A percentile compares a stretch with the other conserved stretches of the same genome.
Evolutionary conservation across 1,139 yeast species (phyloP).

Genomic region (Magnusiomyces suaveolens): DNA sequence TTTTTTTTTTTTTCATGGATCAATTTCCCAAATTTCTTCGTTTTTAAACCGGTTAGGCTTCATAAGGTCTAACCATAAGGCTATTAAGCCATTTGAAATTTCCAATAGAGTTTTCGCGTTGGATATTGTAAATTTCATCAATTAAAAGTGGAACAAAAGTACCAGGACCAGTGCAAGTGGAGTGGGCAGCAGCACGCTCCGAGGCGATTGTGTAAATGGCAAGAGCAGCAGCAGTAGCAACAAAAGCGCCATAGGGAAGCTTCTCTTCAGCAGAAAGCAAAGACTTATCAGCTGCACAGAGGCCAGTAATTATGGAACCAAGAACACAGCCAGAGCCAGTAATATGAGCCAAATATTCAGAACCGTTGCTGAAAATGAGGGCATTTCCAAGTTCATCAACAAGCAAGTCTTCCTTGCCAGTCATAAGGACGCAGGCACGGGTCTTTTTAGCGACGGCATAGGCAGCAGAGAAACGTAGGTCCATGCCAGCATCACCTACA

Average conservation of each 20-base stretch:
- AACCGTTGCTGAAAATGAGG: conserved; percentile 45
- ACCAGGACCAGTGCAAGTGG: conserved; percentile 39
- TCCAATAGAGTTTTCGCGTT: conserved; percentile 11
- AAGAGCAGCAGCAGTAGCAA: conserved; percentile 53
- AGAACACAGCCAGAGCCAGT: conserved; percentile 87
- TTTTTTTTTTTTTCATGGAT: too few species aligned
- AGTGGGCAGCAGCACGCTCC: conserved; percentile 22
- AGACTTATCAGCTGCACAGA: conserved; percentile 35
- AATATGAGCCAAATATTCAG: conserved; percentile 56
- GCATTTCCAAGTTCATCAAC: conserved; percentile 36
- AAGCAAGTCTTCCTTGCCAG: conserved; percentile 47
- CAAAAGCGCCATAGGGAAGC: conserved; percentile 29
- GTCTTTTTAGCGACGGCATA: conserved; percentile 45
- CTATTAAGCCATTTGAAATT: conserved; percentile 1
- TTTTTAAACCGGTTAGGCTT: too few species aligned
- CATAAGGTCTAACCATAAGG: not conserved
- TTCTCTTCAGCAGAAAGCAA: conserved; percentile 25
- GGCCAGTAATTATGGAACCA: conserved; percentile 62
- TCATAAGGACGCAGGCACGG: conserved; percentile 60
- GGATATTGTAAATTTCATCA: conserved; percentile 35
- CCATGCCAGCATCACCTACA: conserved; percentile 31
- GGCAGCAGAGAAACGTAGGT: conserved; percentile 31
- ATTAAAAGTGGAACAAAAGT: conserved; percentile 41
- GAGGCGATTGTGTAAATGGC: conserved; percentile 59
- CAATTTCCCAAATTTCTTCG: too few species aligned